These are phyloP conservation scores for Xylaria nigripes DNA, from an alignment of 495 filamentous ascomycete genomes.

Conservation along the genomic window DNA sequence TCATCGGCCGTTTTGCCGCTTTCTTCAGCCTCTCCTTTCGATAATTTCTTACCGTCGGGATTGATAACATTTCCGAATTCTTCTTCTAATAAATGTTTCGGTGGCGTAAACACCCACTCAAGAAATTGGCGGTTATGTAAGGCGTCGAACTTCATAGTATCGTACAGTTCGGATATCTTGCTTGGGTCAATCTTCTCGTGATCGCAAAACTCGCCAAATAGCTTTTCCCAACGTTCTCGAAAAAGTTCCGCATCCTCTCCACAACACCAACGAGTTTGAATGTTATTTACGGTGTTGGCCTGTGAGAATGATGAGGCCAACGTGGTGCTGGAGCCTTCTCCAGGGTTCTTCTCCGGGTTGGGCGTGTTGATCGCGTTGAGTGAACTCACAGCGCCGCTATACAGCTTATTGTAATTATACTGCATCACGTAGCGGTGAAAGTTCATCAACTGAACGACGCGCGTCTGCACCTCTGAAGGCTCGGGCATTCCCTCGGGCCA, in stretches of 20 bases:
- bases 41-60: constrained; percentile 28
- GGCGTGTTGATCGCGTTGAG: constrained; percentile 47
- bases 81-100: constrained; percentile 57
- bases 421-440: constrained; percentile 93
- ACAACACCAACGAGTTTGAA: constrained; percentile 92
- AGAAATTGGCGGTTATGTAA: constrained; percentile 92
- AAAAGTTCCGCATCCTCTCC: constrained; percentile 93
- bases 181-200: constrained; percentile 95
- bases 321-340: constrained; percentile 31
- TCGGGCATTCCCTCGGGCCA: constrained; percentile 96
- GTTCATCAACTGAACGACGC: constrained; percentile 95
- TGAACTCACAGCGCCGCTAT: constrained; percentile 51
- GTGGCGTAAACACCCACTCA: constrained; percentile 96
- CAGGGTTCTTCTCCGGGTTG: constrained; percentile 29
- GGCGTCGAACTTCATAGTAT: constrained; percentile 99
- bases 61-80: constrained; percentile 40
- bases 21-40: constrained; percentile 31
- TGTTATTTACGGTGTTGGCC: constrained; percentile 50
- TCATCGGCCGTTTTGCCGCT: constrained; percentile 20
- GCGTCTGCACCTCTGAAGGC: constrained; percentile 77
- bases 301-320: constrained; percentile 44
- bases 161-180: constrained; percentile 95
- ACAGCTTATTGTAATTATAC: constrained; percentile 75
- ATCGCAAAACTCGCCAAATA: constrained; percentile 93
- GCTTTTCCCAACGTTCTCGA: constrained; percentile 95